Conservation (phyloP, 345 rosid genomes). For the Alliaria petiolata region DNA sequence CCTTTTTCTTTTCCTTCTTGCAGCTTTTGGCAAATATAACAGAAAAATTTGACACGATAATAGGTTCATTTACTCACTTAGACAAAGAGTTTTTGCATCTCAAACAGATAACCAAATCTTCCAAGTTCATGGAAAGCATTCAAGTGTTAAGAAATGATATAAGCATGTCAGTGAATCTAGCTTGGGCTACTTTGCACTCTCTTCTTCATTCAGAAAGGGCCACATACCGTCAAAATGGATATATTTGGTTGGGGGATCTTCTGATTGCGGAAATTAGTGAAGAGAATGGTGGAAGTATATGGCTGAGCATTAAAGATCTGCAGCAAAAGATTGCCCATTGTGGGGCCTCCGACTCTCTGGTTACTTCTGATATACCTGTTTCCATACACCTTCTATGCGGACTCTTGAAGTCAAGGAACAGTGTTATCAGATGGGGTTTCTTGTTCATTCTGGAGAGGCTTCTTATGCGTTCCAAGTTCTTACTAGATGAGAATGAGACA, state of each 20-base stretch:
- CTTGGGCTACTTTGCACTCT: conserved; percentile 91
- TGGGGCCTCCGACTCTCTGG: conserved; percentile 58
- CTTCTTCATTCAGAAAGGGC: conserved; percentile 91
- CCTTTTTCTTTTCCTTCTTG: conserved; percentile 21
- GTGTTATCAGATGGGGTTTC: conserved; percentile 80
- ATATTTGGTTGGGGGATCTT: conserved; percentile 92
- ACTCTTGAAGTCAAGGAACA: conserved; percentile 83
- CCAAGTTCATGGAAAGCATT: conserved; percentile 58
- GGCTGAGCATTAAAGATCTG: conserved; percentile 69
- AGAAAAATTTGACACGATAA: conserved; percentile 74
- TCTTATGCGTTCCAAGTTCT: conserved; percentile 91
- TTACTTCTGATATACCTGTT: conserved; percentile 72
- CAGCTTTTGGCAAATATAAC: conserved; percentile 83
- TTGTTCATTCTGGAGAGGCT: conserved; percentile 85
- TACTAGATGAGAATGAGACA: conserved; percentile 84
- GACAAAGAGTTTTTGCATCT: conserved; percentile 81
- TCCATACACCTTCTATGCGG: conserved; percentile 87
- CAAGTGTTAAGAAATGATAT: conserved; percentile 44
- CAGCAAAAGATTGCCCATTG: conserved; percentile 64
- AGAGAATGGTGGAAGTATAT: conserved; percentile 55
- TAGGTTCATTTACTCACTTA: conserved; percentile 83
- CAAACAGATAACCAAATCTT: conserved; percentile 71
- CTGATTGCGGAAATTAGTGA: conserved; percentile 87
- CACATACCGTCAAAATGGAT: conserved; percentile 81
- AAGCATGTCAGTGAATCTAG: conserved; percentile 50